Percentiles rank a stretch among this genome's conserved stretches.
phyloP scores from a whole-genome alignment of 176 grass and related monocot species.

The Oryza coarctata region DNA sequence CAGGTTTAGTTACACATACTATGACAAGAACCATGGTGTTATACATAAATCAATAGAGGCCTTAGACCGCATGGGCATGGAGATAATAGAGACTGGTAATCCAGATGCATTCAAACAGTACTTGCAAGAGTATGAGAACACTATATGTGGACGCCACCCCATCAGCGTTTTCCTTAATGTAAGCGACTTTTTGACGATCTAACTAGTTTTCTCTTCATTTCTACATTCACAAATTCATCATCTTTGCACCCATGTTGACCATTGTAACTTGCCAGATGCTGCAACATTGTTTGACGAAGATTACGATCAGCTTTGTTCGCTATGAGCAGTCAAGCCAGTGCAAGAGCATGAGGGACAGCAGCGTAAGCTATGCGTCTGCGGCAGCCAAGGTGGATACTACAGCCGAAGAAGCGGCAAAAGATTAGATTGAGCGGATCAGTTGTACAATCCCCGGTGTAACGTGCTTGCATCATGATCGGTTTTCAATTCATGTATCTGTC shows the following conservation, averaged over 20 bases:
- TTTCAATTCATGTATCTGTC: conserved; percentile 10
- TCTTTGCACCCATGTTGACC: not conserved
- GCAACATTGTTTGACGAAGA: conserved; percentile 60
- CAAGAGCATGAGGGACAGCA: conserved; percentile 74
- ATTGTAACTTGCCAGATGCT: conserved; percentile 51
- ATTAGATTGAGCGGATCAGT: conserved; percentile 14
- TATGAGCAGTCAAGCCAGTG: conserved; percentile 97
- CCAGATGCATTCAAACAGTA: conserved; percentile 68
- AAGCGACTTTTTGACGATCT: conserved; percentile 11
- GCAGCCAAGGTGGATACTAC: conserved; percentile 55
- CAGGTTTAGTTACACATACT: conserved; percentile 94
- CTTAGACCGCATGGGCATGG: conserved; percentile 84
- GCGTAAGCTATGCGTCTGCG: conserved; percentile 82
- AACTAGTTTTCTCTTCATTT: not conserved
- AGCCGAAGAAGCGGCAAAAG: conserved; percentile 17
- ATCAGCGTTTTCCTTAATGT: conserved; percentile 94
- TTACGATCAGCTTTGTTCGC: conserved; percentile 76
- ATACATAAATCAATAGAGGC: conserved; percentile 96
- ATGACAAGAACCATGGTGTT: conserved; percentile 71
- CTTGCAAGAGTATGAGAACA: conserved; percentile 71
- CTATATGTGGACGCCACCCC: conserved; percentile 92
- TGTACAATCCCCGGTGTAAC: not conserved
- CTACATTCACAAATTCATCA: not conserved
- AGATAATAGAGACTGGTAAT: conserved; percentile 93
- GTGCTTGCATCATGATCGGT: not conserved